phyloP scores from a whole-genome alignment of 208 protist genomes.

The Histomonas meleagridis region DNA sequence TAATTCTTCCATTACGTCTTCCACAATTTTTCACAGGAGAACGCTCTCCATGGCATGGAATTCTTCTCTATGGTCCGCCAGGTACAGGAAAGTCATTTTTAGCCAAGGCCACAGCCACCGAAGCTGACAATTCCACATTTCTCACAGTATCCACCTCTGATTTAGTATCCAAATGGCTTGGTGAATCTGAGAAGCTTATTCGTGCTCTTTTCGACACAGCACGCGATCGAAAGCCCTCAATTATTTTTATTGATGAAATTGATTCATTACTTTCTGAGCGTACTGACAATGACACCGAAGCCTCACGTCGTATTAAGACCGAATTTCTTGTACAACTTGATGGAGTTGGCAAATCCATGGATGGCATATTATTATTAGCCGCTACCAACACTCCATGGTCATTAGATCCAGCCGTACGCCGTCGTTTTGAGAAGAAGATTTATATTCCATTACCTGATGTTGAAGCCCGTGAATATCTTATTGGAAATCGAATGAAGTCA shows the following conservation, averaged over 20 bases:
- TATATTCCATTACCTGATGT: constrained; percentile 64
- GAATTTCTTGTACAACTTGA: constrained; percentile 78
- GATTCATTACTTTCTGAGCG: constrained; percentile 72
- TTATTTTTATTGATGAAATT: constrained; percentile 99
- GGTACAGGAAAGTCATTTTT: constrained; percentile 76
- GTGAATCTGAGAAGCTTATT: constrained; percentile 53
- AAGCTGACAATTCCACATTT: constrained; percentile 46
- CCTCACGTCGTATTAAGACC: constrained; percentile 85
- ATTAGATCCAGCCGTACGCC: constrained; percentile 64
- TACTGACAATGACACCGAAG: constrained; percentile 67
- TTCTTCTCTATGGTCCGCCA: constrained; percentile 58
- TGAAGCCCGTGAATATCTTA: background rate
- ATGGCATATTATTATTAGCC: background rate
- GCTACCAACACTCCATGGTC: constrained; percentile 54
- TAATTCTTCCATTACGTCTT: constrained; percentile 55
- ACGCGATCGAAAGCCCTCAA: constrained; percentile 69
- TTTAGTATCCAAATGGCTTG: constrained; percentile 51
- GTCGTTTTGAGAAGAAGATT: constrained; percentile 64
- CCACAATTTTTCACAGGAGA: constrained; percentile 57
- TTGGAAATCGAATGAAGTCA: background rate
- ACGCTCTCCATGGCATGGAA: constrained; percentile 66
- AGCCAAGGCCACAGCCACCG: constrained; percentile 50
- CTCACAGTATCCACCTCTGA: constrained; percentile 58
- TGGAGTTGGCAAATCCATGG: constrained; percentile 31
- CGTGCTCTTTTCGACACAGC: constrained; percentile 47